phyloP scores from a whole-genome alignment of 768 basidiomycete species.

The Mycena latifolia region DNA sequence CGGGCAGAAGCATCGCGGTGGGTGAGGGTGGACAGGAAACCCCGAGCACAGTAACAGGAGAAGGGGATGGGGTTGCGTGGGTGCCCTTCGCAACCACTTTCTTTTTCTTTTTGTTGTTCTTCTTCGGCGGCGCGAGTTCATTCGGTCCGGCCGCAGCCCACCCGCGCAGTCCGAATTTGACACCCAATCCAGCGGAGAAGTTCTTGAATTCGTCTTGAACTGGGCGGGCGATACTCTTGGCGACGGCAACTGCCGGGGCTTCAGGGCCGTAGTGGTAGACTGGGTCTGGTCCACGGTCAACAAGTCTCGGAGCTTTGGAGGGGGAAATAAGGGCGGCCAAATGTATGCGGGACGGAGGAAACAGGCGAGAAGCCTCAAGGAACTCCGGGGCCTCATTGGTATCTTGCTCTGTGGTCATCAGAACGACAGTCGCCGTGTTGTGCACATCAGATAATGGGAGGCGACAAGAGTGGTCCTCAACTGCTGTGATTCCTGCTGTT shows the following conservation, averaged over 20 bases:
- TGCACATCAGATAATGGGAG: slow-evolving; percentile 20
- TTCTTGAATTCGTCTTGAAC: slow-evolving; percentile 27
- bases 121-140: slow-evolving; percentile 13
- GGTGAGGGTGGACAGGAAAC: background rate
- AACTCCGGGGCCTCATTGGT: background rate
- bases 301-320: slow-evolving; percentile 16
- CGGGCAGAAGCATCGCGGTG: background rate
- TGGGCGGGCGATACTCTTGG: slow-evolving; percentile 12
- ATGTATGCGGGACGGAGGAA: background rate
- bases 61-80: background rate
- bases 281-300: slow-evolving; percentile 16
- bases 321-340: slow-evolving; percentile 24
- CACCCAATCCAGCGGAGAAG: slow-evolving; percentile 10
- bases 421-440: slow-evolving; percentile 11
- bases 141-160: slow-evolving; percentile 14
- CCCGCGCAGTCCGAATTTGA: slow-evolving; percentile 15
- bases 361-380: background rate
- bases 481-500: background rate
- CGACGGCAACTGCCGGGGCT: slow-evolving; percentile 16
- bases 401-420: background rate
- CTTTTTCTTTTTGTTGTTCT: slow-evolving; percentile 25
- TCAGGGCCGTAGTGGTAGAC: slow-evolving; percentile 17
- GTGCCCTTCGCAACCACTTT: background rate
- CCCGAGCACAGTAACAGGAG: background rate
- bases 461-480: background rate